Evolutionary conservation across 805 yeast species (phyloP).

Genomic region (Sugiyamaella americana): DNA sequence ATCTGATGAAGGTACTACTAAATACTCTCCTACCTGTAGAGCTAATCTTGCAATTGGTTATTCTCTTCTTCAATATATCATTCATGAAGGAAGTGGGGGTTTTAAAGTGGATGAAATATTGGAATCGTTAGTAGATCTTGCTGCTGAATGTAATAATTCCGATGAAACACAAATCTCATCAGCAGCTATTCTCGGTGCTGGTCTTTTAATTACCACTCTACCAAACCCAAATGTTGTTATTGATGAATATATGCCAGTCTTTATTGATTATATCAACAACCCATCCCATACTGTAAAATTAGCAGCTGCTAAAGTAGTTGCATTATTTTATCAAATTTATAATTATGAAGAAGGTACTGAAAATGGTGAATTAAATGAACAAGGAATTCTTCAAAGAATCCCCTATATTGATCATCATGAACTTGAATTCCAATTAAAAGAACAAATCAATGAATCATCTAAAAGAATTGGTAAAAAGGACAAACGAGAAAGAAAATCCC

Average conservation of each 20-base stretch:
- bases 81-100: slow-evolving; percentile 32
- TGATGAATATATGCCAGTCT: slow-evolving; percentile 37
- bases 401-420: slow-evolving; percentile 38
- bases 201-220: slow-evolving; percentile 21
- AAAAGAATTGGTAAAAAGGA: slow-evolving; percentile 58
- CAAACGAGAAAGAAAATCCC: slow-evolving; percentile 51
- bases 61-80: slow-evolving; percentile 28
- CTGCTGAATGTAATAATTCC: slow-evolving; percentile 19
- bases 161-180: slow-evolving; percentile 23
- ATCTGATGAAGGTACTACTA: slow-evolving; percentile 6
- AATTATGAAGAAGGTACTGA: slow-evolving; percentile 37
- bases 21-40: slow-evolving; percentile 11
- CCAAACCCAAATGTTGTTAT: slow-evolving; percentile 39
- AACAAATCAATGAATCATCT: slow-evolving; percentile 45
- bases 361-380: slow-evolving; percentile 35
- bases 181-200: slow-evolving; percentile 28
- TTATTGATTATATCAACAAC: slow-evolving; percentile 40
- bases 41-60: slow-evolving; percentile 26
- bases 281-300: slow-evolving; percentile 43
- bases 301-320: slow-evolving; percentile 52
- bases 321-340: slow-evolving; percentile 48
- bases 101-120: slow-evolving; percentile 27
- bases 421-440: slow-evolving; percentile 24
- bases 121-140: slow-evolving; percentile 24
- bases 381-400: slow-evolving; percentile 51